These are phyloP conservation scores for Dioszegia aurantiaca DNA, from an alignment of 768 basidiomycete genomes.

Conservation along the genomic window DNA sequence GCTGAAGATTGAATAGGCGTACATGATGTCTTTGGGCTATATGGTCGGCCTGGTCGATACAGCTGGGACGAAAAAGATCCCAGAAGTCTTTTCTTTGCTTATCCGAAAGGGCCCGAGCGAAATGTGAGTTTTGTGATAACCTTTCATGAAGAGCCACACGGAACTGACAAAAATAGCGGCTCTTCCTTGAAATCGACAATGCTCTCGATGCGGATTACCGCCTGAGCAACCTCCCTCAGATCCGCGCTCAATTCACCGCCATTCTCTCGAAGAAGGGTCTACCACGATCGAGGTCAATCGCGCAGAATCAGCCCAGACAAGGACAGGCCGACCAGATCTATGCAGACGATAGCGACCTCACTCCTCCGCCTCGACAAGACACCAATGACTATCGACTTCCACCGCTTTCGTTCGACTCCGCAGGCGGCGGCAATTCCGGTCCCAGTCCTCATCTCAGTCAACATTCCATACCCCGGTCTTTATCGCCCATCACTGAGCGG, in stretches of 20 bases:
- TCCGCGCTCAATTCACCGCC: constrained; percentile 27
- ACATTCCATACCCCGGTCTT: constrained; percentile 36
- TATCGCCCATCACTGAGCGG: constrained; percentile 69
- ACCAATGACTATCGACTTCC: constrained; percentile 41
- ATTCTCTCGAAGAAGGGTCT: constrained; percentile 7
- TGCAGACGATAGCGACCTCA: constrained; percentile 22
- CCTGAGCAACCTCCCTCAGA: constrained; percentile 24
- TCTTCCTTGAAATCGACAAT: constrained; percentile 82
- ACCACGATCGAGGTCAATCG: not conserved
- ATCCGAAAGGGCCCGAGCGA: constrained; percentile 78
- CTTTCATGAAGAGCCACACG: too few species aligned
- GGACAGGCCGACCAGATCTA: constrained; percentile 18
- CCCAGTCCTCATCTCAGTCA: constrained; percentile 21
- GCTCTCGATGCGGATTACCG: constrained; percentile 58
- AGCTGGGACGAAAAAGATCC: constrained; percentile 86
- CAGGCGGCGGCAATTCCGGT: not conserved
- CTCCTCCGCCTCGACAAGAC: constrained; percentile 15
- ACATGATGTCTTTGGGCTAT: constrained; percentile 81
- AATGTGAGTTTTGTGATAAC: constrained; percentile 72
- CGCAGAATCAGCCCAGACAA: not conserved
- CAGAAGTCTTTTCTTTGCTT: constrained; percentile 83
- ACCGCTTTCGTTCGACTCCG: constrained; percentile 41
- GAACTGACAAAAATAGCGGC: too few species aligned
- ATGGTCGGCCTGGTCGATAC: constrained; percentile 81
- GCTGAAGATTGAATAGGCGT: constrained; percentile 57